Conservation (phyloP, 1,284 basidiomycete species). For the Xerocomus amazonicus region DNA sequence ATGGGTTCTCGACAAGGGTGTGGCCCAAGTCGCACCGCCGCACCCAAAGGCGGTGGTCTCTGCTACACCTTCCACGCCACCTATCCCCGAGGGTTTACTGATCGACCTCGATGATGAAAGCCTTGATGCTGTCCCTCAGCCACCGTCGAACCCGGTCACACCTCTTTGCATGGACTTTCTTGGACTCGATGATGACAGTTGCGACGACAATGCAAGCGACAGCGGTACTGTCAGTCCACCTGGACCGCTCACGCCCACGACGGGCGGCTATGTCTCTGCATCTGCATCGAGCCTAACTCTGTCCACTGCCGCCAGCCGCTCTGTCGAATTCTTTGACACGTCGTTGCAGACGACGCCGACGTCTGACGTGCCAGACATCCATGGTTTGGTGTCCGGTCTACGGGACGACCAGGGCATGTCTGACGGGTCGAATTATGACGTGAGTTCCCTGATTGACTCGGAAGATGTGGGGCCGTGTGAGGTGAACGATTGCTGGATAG, state of each 20-base stretch:
- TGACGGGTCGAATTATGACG: constrained; percentile 33
- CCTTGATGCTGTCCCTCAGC: constrained; percentile 19
- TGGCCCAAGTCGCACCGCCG: constrained; percentile 2
- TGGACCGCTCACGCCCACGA: constrained; percentile 33
- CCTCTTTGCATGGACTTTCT: constrained; percentile 24
- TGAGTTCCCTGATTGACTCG: constrained; percentile 30
- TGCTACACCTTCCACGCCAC: constrained; percentile 22
- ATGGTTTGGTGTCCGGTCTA: constrained; percentile 26
- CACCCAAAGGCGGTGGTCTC: constrained; percentile 22
- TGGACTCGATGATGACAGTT: constrained; percentile 19
- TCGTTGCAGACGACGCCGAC: constrained; percentile 24
- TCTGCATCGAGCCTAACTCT: constrained; percentile 30
- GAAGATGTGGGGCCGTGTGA: constrained; percentile 17
- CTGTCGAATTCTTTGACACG: constrained; percentile 27
- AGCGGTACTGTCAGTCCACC: constrained; percentile 33
- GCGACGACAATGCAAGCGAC: constrained; percentile 26
- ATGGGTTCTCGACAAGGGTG: constrained; percentile 32
- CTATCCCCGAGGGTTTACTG: constrained; percentile 32
- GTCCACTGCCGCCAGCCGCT: constrained; percentile 23
- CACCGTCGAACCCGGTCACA: constrained; percentile 3
- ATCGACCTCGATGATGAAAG: constrained; percentile 34
- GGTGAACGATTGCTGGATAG: constrained; percentile 28
- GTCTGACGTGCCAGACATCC: constrained; percentile 25
- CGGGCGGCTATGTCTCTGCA: constrained; percentile 16
- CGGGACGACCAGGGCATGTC: constrained; percentile 26